Conservation (phyloP, 805 yeast species). For the Lachancea waltii region DNA sequence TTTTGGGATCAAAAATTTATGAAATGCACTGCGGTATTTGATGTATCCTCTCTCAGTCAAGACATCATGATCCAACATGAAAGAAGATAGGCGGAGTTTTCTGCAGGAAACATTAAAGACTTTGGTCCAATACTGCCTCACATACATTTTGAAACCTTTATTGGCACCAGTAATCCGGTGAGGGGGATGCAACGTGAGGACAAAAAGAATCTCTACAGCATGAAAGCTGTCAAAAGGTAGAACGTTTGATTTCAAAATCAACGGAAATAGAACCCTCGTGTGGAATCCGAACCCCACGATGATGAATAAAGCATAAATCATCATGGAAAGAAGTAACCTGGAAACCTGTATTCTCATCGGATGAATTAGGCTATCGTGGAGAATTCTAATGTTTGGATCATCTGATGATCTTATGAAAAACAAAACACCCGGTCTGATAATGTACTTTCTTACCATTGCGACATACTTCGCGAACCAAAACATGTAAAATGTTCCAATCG, state of each 20-base stretch:
- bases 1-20: conserved; percentile 37
- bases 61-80: conserved; percentile 55
- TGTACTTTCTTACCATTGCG: conserved; percentile 66
- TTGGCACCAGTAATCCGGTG: conserved; percentile 23
- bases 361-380: conserved; percentile 79
- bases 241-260: conserved; percentile 14
- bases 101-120: conserved; percentile 52
- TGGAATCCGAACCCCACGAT: conserved; percentile 66
- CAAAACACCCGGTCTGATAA: conserved; percentile 81
- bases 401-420: conserved; percentile 92
- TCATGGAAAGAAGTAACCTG: conserved; percentile 64
- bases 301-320: conserved; percentile 69
- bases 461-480: conserved; percentile 78
- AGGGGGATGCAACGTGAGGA: conserved; percentile 8
- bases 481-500: conserved; percentile 80
- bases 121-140: conserved; percentile 52
- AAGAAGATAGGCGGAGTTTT: conserved; percentile 70
- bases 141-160: conserved; percentile 31
- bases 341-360: conserved; percentile 68
- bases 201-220: conserved; percentile 2
- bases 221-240: conserved; percentile 4
- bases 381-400: conserved; percentile 80
- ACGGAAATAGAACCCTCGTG: conserved; percentile 42
- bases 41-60: conserved; percentile 67
- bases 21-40: conserved; percentile 45